These are phyloP conservation scores for Monilinia fructicola DNA, from an alignment of 2,329 filamentous ascomycete genomes.

Conservation along the genomic window DNA sequence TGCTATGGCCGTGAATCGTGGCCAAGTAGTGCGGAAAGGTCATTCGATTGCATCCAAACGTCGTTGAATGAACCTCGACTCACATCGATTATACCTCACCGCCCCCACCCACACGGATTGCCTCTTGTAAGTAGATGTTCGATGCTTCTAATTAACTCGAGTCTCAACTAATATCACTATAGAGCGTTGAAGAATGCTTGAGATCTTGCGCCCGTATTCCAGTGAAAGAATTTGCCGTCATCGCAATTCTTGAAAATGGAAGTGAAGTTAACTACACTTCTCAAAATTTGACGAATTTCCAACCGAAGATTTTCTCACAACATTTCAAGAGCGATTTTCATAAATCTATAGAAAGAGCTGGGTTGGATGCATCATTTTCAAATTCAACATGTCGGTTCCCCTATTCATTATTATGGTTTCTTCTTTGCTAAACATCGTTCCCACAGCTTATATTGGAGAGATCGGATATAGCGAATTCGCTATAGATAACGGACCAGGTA, in stretches of 20 bases:
- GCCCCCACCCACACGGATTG: conserved; percentile 9
- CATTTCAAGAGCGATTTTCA: conserved; percentile 28
- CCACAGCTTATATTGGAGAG: conserved; percentile 30
- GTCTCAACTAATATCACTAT: neutral
- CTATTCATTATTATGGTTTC: neutral
- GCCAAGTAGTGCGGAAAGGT: conserved; percentile 29
- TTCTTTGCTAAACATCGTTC: conserved; percentile 12
- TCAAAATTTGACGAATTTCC: conserved; percentile 28
- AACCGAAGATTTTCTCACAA: conserved; percentile 30
- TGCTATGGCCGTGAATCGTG: conserved; percentile 29
- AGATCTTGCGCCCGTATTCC: conserved; percentile 33
- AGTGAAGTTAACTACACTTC: conserved; percentile 34
- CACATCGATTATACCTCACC: conserved; percentile 23
- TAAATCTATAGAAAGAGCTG: conserved; percentile 23
- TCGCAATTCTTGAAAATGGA: conserved; percentile 33
- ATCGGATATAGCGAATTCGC: conserved; percentile 30
- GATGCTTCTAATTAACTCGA: too few relatives aligned
- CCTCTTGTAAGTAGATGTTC: conserved; percentile 19
- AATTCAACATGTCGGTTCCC: conserved; percentile 18
- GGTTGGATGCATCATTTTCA: conserved; percentile 24
- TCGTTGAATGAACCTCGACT: conserved; percentile 26
- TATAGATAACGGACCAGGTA: conserved; percentile 22
- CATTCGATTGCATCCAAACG: conserved; percentile 30
- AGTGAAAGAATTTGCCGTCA: conserved; percentile 35
- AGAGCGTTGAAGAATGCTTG: conserved; percentile 35